Evolutionary conservation across 106 monocot species (phyloP).

Genomic region (Dioscorea dumetorum): DNA sequence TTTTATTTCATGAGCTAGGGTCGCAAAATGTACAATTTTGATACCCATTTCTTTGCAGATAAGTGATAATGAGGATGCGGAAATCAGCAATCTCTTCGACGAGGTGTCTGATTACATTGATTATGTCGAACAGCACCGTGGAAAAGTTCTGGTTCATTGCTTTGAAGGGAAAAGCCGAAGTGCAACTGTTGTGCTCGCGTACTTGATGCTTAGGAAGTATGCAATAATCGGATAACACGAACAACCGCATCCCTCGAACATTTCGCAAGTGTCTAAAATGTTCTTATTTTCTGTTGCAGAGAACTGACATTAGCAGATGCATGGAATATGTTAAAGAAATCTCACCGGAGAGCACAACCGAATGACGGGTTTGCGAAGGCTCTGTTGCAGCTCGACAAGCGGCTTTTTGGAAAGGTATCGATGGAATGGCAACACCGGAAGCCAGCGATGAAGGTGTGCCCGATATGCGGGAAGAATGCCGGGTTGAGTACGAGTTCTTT

Average conservation of each 20-base stretch:
- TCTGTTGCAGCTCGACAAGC: conserved; percentile 56
- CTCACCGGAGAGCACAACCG: conserved; percentile 76
- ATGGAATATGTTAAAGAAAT: conserved; percentile 71
- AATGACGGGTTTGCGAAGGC: conserved; percentile 79
- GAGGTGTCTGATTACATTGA: conserved; percentile 72
- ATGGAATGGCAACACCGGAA: conserved; percentile 90
- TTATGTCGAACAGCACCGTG: conserved; percentile 34
- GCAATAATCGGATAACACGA: background rate
- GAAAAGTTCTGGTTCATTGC: conserved; percentile 88
- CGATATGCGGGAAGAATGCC: conserved; percentile 72
- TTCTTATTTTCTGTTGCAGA: conserved; percentile 22
- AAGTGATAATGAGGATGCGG: conserved; percentile 68
- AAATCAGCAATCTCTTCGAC: conserved; percentile 66
- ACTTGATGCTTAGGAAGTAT: conserved; percentile 85
- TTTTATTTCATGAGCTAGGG: background rate
- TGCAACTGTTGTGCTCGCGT: conserved; percentile 75
- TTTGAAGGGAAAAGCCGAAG: conserved; percentile 98
- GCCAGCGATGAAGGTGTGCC: conserved; percentile 83
- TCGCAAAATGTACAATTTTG: background rate
- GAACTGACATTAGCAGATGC: conserved; percentile 53
- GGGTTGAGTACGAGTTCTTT: conserved; percentile 89
- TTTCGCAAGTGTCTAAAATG: background rate
- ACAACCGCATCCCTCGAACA: background rate
- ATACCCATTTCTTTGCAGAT: conserved; percentile 32
- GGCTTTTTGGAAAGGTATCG: conserved; percentile 55